phyloP scores from a whole-genome alignment of 768 basidiomycete genomes.

The Crucibulum laeve region DNA sequence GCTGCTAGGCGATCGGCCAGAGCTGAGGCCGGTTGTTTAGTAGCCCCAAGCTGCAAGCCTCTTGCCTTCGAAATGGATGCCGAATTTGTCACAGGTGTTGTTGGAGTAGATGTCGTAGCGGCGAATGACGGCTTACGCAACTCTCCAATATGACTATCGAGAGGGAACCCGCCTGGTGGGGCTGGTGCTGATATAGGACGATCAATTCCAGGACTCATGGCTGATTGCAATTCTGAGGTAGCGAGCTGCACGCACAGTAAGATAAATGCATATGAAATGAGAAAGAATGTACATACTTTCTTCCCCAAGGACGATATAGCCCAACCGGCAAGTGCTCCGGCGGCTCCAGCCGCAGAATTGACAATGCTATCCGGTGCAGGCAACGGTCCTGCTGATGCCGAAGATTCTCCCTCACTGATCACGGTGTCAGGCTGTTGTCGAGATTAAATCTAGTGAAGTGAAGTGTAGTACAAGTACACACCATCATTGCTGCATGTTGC shows the following conservation, averaged over 20 bases:
- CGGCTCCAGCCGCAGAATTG: constrained; percentile 86
- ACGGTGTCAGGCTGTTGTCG: constrained; percentile 33
- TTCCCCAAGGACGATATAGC: constrained; percentile 88
- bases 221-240: constrained; percentile 67
- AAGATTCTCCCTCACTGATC: constrained; percentile 19
- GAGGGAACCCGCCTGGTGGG: constrained; percentile 11
- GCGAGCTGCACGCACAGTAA: constrained; percentile 48
- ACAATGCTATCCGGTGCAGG: constrained; percentile 54
- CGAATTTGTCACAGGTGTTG: not conserved
- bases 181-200: constrained; percentile 41
- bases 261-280: constrained; percentile 4
- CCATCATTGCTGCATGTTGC: constrained; percentile 77
- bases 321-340: constrained; percentile 92
- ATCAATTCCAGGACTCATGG: constrained; percentile 44
- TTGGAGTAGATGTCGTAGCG: constrained; percentile 3
- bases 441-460: not conserved
- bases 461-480: constrained; percentile 23
- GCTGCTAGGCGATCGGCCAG: constrained; percentile 57
- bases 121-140: constrained; percentile 15
- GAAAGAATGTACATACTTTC: constrained; percentile 44
- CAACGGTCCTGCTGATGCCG: constrained; percentile 19
- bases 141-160: constrained; percentile 19
- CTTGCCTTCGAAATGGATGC: constrained; percentile 36
- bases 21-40: constrained; percentile 32
- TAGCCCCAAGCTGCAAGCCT: constrained; percentile 67